Conservation (phyloP, 768 basidiomycete species). For the Mycena crocata region DNA sequence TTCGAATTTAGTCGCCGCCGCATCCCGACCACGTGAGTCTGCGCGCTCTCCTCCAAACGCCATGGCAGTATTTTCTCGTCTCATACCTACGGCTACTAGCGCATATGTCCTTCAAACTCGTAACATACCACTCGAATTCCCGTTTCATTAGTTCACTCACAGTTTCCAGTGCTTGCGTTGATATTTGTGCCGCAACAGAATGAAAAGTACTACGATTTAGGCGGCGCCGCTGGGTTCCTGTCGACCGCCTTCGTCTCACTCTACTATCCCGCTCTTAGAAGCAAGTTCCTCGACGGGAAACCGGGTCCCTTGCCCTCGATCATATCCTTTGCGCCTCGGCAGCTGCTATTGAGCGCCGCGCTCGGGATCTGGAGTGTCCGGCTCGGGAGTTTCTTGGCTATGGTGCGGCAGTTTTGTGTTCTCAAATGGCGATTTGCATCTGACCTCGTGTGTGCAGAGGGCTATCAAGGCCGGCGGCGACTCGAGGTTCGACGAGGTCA, state of each 20-base stretch:
- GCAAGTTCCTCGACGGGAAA: conserved; percentile 56
- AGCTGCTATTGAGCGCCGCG: conserved; percentile 68
- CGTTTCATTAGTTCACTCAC: conserved; percentile 14
- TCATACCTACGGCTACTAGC: conserved; percentile 60
- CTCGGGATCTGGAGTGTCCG: conserved; percentile 70
- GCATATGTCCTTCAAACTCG: conserved; percentile 65
- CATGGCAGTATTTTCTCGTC: conserved; percentile 64
- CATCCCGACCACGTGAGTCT: no score
- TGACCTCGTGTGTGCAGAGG: conserved; percentile 37
- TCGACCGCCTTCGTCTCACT: conserved; percentile 69
- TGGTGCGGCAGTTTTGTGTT: conserved; percentile 47
- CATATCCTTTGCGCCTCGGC: conserved; percentile 66
- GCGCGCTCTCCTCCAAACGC: no score
- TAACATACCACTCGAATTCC: conserved; percentile 35
- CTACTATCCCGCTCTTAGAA: conserved; percentile 69
- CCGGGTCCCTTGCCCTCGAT: conserved; percentile 54
- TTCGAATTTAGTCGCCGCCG: no score
- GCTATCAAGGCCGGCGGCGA: conserved; percentile 68
- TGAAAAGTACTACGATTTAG: conserved; percentile 76
- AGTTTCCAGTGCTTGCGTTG: conserved; percentile 57
- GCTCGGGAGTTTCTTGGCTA: conserved; percentile 70
- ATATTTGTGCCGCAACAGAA: conserved; percentile 74
- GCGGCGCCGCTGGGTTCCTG: conserved; percentile 75
- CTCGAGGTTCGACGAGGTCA: conserved; percentile 72
- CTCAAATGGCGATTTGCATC: background rate